phyloP scores from a whole-genome alignment of 768 basidiomycete species.

The Tubosaeta brunneosetosa region DNA sequence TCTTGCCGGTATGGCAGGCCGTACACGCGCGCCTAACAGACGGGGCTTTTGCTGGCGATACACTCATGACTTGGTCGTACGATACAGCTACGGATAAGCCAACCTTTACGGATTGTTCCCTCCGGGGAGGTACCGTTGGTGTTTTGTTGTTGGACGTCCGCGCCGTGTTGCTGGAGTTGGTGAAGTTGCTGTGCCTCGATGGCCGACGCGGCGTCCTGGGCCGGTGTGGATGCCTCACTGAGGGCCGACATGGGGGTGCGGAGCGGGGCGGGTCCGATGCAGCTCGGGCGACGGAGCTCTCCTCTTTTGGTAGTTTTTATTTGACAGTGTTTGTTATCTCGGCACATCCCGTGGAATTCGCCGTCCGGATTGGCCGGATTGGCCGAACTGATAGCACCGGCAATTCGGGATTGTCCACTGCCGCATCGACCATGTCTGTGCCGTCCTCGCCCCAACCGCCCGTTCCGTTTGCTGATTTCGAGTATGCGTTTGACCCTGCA shows the following conservation, averaged over 20 bases:
- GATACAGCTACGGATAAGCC: conserved; percentile 26
- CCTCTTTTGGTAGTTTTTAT: conserved; percentile 17
- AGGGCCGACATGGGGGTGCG: conserved; percentile 70
- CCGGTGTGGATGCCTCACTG: conserved; percentile 64
- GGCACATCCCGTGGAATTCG: conserved; percentile 13
- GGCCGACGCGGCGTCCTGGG: conserved; percentile 54
- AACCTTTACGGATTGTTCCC: conserved; percentile 54
- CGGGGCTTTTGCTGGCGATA: conserved; percentile 63
- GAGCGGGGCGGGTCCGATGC: conserved; percentile 33
- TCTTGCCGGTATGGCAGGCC: conserved; percentile 80
- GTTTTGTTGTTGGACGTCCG: conserved; percentile 35
- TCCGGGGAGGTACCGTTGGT: conserved; percentile 28
- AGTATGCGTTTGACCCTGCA: conserved; percentile 65
- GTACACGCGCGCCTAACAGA: conserved; percentile 78
- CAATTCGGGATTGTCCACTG: conserved; percentile 10
- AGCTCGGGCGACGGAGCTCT: conserved; percentile 25
- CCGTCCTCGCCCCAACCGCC: conserved; percentile 40
- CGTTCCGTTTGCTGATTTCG: conserved; percentile 62
- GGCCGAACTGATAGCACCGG: conserved; percentile 12
- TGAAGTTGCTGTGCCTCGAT: conserved; percentile 58
- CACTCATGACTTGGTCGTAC: conserved; percentile 8
- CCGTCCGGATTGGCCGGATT: neutral
- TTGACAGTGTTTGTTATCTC: conserved; percentile 26
- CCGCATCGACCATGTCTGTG: conserved; percentile 28
- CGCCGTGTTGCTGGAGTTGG: conserved; percentile 33